Evolutionary conservation across 441 rosid species (phyloP).

Genomic region (Bruguiera hainesii): DNA sequence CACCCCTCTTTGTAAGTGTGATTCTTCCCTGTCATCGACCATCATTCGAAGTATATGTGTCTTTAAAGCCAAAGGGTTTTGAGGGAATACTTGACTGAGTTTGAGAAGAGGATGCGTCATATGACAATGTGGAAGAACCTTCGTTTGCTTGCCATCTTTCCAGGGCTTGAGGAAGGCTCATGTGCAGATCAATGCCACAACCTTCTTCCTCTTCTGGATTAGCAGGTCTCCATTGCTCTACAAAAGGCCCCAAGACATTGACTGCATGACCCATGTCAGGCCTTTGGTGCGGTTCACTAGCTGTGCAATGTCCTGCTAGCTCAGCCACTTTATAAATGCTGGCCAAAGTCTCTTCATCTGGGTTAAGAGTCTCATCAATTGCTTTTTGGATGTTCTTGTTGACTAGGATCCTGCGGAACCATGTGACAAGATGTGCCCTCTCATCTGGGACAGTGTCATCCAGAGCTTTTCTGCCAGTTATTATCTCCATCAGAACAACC

Average conservation of each 20-base stretch:
- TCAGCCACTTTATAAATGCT: slow-evolving; percentile 27
- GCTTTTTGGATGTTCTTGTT: slow-evolving; percentile 20
- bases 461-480: slow-evolving; percentile 29
- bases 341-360: slow-evolving; percentile 19
- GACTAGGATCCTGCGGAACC: slow-evolving; percentile 27
- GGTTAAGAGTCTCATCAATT: slow-evolving; percentile 12
- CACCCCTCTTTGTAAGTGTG: background rate
- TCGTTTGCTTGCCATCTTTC: slow-evolving; percentile 28
- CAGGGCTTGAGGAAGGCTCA: slow-evolving; percentile 26
- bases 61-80: slow-evolving; percentile 25
- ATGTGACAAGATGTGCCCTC: slow-evolving; percentile 25
- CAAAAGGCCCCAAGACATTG: slow-evolving; percentile 25
- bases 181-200: slow-evolving; percentile 9
- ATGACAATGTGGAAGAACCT: slow-evolving; percentile 19
- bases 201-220: slow-evolving; percentile 11
- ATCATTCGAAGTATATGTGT: slow-evolving; percentile 44
- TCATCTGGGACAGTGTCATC: slow-evolving; percentile 28
- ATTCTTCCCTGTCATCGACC: slow-evolving; percentile 37
- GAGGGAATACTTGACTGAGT: slow-evolving; percentile 54
- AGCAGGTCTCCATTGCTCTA: slow-evolving; percentile 29
- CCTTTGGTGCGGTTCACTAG: slow-evolving; percentile 25
- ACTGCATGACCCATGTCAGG: slow-evolving; percentile 34
- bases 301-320: slow-evolving; percentile 32
- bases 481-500: slow-evolving; percentile 29
- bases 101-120: slow-evolving; percentile 28